A percentile compares a stretch with the other conserved stretches of the same genome.
These are phyloP conservation scores for Carex scoparia DNA, from an alignment of 176 grass and related monocot genomes.

Conservation along the genomic window DNA sequence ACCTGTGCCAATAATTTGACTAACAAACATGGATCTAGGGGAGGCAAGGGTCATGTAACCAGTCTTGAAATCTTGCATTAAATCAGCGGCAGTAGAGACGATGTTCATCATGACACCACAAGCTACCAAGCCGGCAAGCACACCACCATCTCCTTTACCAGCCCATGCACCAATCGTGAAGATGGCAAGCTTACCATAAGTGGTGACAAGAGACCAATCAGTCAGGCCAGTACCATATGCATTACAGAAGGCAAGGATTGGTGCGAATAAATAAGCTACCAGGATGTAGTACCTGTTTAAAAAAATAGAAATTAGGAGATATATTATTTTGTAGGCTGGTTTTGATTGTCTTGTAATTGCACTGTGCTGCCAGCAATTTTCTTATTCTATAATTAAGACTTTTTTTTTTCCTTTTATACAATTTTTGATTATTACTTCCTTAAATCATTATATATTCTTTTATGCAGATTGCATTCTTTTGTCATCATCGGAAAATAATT, in stretches of 20 bases:
- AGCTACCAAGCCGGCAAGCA: conserved; percentile 47
- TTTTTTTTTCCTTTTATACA: not conserved
- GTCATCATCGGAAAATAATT: not conserved
- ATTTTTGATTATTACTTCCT: not conserved
- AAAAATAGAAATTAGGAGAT: not conserved
- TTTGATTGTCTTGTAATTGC: not conserved
- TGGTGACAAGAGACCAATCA: conserved; percentile 60
- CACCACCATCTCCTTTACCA: conserved; percentile 49
- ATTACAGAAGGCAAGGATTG: conserved; percentile 73
- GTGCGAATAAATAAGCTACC: conserved; percentile 44
- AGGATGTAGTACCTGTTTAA: conserved; percentile 49
- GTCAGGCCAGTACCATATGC: conserved; percentile 70
- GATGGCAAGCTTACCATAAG: conserved; percentile 66
- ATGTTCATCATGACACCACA: conserved; percentile 86
- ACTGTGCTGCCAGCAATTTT: not conserved
- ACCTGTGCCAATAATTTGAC: conserved; percentile 61
- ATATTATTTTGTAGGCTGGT: not conserved
- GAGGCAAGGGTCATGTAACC: conserved; percentile 72
- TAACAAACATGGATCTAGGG: conserved; percentile 67
- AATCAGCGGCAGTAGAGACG: conserved; percentile 52
- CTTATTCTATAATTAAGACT: not conserved
- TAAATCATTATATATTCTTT: not conserved
- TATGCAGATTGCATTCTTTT: not conserved
- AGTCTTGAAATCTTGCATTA: conserved; percentile 90
- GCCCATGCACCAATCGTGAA: conserved; percentile 59